Evolutionary conservation across 768 basidiomycete species (phyloP).

Genomic region (Sarcodon aspratus): DNA sequence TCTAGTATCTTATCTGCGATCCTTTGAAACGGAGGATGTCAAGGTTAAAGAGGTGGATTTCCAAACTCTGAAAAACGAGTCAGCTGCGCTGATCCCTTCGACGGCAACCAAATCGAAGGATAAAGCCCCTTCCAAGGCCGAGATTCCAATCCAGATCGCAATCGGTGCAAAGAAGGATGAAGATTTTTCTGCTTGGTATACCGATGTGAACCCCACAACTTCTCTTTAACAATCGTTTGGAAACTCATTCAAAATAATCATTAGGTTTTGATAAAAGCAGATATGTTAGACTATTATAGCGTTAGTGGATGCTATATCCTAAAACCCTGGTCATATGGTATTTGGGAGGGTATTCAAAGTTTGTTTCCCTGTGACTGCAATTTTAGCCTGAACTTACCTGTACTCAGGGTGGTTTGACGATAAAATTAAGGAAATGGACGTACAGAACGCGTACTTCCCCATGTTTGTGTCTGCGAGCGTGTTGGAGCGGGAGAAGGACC

Average conservation of each 20-base stretch:
- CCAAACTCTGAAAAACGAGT: conserved; percentile 39
- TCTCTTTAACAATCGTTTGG: conserved; percentile 3
- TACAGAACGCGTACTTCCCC: conserved; percentile 97
- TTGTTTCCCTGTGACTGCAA: conserved; percentile 9
- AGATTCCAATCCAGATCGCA: conserved; percentile 84
- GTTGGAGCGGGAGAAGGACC: conserved; percentile 94
- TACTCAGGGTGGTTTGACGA: conserved; percentile 81
- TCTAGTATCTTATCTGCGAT: conserved; percentile 58
- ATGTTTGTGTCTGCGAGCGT: conserved; percentile 95
- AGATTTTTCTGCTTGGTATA: conserved; percentile 92
- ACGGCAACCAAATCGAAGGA: conserved; percentile 32
- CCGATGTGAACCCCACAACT: conserved; percentile 75
- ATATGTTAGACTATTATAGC: conserved; percentile 99
- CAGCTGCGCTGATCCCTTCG: conserved; percentile 20
- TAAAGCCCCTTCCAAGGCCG: conserved; percentile 71
- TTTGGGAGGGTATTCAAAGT: conserved; percentile 97
- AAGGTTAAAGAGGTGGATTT: conserved; percentile 74
- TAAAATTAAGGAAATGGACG: conserved; percentile 87
- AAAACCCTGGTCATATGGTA: conserved; percentile 93
- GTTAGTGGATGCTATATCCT: conserved; percentile 99
- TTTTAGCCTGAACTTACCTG: not conserved
- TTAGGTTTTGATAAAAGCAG: conserved; percentile 93
- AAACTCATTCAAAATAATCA: conserved; percentile 7
- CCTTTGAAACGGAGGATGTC: conserved; percentile 51
- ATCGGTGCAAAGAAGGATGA: conserved; percentile 94